Evolutionary conservation across 2,329 filamentous ascomycete species (phyloP).

Genomic region (Calonectria leucothoes): DNA sequence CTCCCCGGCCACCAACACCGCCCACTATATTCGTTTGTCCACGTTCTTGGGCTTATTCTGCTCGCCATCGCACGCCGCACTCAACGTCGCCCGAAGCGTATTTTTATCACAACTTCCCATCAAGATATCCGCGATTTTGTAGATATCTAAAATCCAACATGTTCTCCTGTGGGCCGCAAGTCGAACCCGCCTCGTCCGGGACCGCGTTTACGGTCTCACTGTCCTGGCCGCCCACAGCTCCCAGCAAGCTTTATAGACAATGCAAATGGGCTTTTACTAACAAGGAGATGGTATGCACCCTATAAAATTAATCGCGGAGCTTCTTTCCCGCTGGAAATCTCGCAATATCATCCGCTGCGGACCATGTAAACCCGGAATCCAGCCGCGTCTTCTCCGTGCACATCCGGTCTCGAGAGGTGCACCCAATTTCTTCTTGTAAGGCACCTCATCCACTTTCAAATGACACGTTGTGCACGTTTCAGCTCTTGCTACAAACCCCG

Average conservation of each 20-base stretch:
- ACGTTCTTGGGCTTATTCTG: slow-evolving; percentile 75
- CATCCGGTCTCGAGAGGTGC: background rate
- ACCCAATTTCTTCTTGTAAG: background rate
- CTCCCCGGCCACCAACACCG: slow-evolving; percentile 35
- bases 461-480: background rate
- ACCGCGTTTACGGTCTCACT: slow-evolving; percentile 16
- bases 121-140: slow-evolving; percentile 24
- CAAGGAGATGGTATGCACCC: background rate
- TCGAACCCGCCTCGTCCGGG: slow-evolving; percentile 30
- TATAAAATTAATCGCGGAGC: background rate
- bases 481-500: background rate
- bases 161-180: slow-evolving; percentile 25
- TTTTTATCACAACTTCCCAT: background rate
- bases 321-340: background rate
- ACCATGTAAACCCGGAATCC: background rate
- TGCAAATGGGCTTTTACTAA: background rate
- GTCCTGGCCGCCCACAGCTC: slow-evolving; percentile 17
- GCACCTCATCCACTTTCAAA: background rate
- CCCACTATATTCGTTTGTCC: slow-evolving; percentile 47
- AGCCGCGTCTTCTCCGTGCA: slow-evolving; percentile 27
- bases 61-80: slow-evolving; percentile 58
- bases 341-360: slow-evolving; percentile 28
- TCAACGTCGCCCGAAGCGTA: slow-evolving; percentile 27
- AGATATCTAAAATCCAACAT: slow-evolving; percentile 13
- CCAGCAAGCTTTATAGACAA: background rate